Evolutionary conservation across 352 stramenopile species (phyloP), one percentile per base, ranked within the genome.

Genomic region (Pythium biforme): DNA sequence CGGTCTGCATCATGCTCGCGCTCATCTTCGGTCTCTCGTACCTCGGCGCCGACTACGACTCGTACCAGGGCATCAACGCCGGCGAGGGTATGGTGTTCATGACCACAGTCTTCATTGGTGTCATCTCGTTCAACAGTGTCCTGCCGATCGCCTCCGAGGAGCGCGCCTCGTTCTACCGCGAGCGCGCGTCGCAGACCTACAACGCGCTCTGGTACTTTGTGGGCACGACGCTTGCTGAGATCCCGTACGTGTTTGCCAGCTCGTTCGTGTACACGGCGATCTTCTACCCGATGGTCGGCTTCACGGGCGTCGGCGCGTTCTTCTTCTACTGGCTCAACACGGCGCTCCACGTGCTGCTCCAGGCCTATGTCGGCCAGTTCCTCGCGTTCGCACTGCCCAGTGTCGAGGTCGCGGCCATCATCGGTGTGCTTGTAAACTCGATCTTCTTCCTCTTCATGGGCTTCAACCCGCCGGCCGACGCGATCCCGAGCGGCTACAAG

Each of bases 121-220:
- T 90, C 26, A 81, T 88, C 23, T 79, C 75, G 34, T 79, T 94
- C 48, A 68, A 90, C 26, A 83, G 68, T 2, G 77, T 86, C 2
- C 52, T 95, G 14, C 74, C 84, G 15, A 69, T 94, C 4, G 79
- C 89, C 41, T 64, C 79, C 59, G 69, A 77, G 31, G 81, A 96
- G 63, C 74, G 89, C 7, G 81, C 92, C 23, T 85, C 92, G 31
- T 98, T 95, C 68, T 98, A 98, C 77, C 77, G 92, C 8, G 93
- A 98, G 67, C 89, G 95, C 26, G 81, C 87, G 17, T 81, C 89
- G 19, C 67, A 93, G 65, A 98, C 96, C 61, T 98, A 98, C 64
- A 79, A 88, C 47, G 69, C 86, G 27, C 60, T 83, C 2, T 86
- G 89, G 65, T 94, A 98, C 61, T 85, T 83, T 25, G 62, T 97